Conservation (phyloP, 768 basidiomycete genomes). For the Tricholoma furcatifolium region DNA sequence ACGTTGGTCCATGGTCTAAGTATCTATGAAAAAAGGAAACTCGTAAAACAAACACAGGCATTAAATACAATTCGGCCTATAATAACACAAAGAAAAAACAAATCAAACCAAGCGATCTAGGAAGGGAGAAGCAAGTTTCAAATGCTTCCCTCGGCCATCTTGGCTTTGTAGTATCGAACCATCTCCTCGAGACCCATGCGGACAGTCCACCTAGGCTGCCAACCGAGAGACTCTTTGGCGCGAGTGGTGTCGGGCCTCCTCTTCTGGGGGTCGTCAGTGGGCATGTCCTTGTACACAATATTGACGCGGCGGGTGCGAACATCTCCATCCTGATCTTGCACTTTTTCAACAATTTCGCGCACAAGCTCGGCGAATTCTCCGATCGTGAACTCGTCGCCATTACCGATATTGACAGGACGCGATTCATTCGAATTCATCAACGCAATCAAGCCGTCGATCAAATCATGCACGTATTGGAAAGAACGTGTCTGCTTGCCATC, state of each 20-base stretch:
- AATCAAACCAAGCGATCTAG: background rate
- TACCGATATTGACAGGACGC: constrained; percentile 96
- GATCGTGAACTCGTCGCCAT: constrained; percentile 94
- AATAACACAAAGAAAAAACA: background rate
- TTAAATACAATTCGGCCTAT: background rate
- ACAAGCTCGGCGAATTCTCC: constrained; percentile 92
- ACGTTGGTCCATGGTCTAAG: background rate
- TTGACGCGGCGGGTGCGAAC: constrained; percentile 50
- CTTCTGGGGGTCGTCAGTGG: constrained; percentile 92
- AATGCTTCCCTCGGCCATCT: constrained; percentile 81
- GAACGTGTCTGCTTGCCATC: constrained; percentile 93
- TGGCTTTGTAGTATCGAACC: constrained; percentile 90
- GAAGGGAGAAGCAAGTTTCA: constrained; percentile 29
- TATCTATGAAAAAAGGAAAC: background rate
- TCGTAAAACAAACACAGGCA: background rate
- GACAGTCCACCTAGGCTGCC: constrained; percentile 94
- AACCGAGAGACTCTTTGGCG: constrained; percentile 78
- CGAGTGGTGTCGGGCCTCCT: constrained; percentile 90
- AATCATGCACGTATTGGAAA: constrained; percentile 98
- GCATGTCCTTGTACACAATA: constrained; percentile 79
- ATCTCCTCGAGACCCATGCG: constrained; percentile 94
- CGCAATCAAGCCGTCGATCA: constrained; percentile 89
- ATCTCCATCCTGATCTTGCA: constrained; percentile 80
- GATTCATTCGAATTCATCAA: constrained; percentile 95
- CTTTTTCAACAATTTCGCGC: constrained; percentile 88